Base-by-base conservation (phyloP, 805 yeast species). In the Yamadazyma scolyti region DNA sequence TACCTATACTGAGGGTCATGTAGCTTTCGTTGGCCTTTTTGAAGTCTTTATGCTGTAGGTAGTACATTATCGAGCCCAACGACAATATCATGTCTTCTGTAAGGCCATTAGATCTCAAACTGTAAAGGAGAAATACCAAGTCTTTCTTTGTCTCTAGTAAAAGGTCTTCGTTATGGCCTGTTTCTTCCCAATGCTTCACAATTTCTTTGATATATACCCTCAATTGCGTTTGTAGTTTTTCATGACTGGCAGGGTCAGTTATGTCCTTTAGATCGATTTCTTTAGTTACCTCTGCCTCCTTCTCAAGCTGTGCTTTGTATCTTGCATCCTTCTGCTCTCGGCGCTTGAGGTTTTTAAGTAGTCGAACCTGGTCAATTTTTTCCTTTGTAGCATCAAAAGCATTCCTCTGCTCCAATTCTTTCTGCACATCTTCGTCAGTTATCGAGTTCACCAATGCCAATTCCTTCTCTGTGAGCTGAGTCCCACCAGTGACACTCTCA, bases 1-100 rank as follows among this genome's bases (percentile, higher is more conserved):
- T 84, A 1, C 96, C 96, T 11, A 87, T 80, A 48, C 90, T 80
- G 35, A 87, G 58, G 40, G 80, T 73, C 65, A 86, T 60, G 45
- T 87, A 87, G 16, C 78, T 65, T 46, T 84, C 85, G 37, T 73
- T 73, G 4, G 90, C 86, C 30, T 58, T 58, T 21, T 52, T 49
- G 42, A 54, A 77, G 20, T 77, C 69, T 10, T 52, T 47, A 8
- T 57, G 47, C 52, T 86, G 95, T n/a, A 83, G 33, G 44, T 79
- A 68, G 40, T 71, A 65, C 6, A 81, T 43, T 2, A 83, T 71
- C 0, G 85, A 79, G 3, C 78, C 60, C 19, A 87, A 54, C 1
- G 83, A 71, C 0, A 71, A 70, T 24, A 76, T 52, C 47, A 68
- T 60, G 21, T 73, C 73, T 6, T 51, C 44, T 17, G 68, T 61